Evolutionary conservation across 176 grass and related monocot genomes (phyloP), one percentile per base, ranked within the genome.

Genomic region (Oryza longistaminata): DNA sequence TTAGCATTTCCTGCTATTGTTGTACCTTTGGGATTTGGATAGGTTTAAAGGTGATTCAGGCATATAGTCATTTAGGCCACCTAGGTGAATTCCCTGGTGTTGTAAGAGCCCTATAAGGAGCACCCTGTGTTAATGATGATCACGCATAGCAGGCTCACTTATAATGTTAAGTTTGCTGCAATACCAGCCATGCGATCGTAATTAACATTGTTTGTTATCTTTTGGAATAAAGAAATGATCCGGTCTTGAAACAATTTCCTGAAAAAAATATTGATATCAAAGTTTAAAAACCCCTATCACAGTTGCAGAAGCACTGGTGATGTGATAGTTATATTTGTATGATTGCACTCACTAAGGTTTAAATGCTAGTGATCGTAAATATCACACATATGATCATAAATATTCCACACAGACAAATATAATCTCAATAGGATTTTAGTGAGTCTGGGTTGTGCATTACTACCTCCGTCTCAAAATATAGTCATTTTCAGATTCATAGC

Each of bases 81-180:
- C 33, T 3, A 12, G 72, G 44, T 2, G 16, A 81, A 83, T 58
- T 68, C 45, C 21, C 46, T 86, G 19, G n/a, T 85, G 87, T 62
- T 86, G 74, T 78, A 82, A 58, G 62, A 82, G 79, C 26, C 53
- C 7, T 85, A 67, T 14, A 33, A 80, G 39, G 39, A 40, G 39
- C 39, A 40, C 39, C 39, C 39, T 11, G 17, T 17, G 17, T 58
- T 58, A 58, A 58, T 58, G 52, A 52, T 52, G 14, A 16, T 52
- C 49, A 52, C 46, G 1, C 46, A 49, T 14, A 49, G 46, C 46
- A 49, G 13, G 46, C 46, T 49, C 4, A 50, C 1, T 52, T 15
- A 50, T 50, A 50, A 1, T 16, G 14, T 50, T 53, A 19, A 55
- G 52, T 21, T 55, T 58, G 52, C 52, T 19, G 17, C 17, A 58